Conservation (phyloP, 768 basidiomycete species). For the Mycena venus region DNA sequence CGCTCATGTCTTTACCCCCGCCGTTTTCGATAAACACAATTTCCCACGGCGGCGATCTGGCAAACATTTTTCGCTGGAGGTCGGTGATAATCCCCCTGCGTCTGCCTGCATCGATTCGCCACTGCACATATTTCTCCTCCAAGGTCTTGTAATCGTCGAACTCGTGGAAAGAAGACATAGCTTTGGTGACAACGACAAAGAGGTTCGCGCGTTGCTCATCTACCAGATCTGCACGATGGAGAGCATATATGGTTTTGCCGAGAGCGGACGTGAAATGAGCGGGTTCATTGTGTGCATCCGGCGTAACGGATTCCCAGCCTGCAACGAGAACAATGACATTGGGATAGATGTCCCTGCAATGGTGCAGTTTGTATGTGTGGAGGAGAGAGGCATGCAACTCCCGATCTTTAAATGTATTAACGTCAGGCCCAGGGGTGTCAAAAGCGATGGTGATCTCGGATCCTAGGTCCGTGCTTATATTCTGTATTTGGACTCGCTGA, state of each 20-base stretch:
- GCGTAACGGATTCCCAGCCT: not conserved
- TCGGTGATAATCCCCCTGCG: conserved; percentile 12
- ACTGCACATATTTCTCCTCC: not conserved
- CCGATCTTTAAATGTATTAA: not conserved
- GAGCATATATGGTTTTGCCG: not conserved
- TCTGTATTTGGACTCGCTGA: not conserved
- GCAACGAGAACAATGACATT: conserved; percentile 6
- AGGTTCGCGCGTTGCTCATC: not conserved
- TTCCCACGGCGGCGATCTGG: not conserved
- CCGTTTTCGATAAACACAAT: conserved; percentile 10
- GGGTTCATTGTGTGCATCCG: conserved; percentile 5
- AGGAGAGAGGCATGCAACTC: not conserved
- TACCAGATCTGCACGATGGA: not conserved
- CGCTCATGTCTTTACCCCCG: not conserved
- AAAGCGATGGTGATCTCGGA: not conserved
- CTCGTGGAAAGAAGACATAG: not conserved
- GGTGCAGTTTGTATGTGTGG: not conserved
- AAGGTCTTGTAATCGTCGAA: not conserved
- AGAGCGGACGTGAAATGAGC: not conserved
- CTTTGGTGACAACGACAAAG: conserved; percentile 4
- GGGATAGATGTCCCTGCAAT: not conserved
- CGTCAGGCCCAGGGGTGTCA: conserved; percentile 5
- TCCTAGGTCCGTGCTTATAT: not conserved
- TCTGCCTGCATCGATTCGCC: conserved; percentile 10
- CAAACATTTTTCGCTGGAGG: conserved; percentile 8